Percentiles rank a stretch among this genome's conserved stretches.
phyloP scores from a whole-genome alignment of 148 eudicot genomes.

The Vaccinium vitisidaea region DNA sequence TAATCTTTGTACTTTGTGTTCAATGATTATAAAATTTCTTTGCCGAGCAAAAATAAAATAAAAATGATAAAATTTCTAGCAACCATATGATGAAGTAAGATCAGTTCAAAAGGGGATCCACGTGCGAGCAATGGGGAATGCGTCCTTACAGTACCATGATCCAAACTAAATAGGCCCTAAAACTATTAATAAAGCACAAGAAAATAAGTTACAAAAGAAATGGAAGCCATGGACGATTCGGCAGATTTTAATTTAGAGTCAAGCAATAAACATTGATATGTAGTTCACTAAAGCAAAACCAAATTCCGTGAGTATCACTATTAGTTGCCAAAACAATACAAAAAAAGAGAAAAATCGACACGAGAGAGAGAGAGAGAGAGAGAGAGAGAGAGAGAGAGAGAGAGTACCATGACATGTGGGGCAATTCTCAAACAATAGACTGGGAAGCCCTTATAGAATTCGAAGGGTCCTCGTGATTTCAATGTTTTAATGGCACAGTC shows the following conservation, averaged over 20 bases:
- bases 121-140: background rate
- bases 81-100: background rate
- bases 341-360: background rate
- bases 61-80: background rate
- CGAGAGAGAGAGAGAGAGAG: background rate
- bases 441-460: conserved; percentile 51
- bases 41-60: no score
- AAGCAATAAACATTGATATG: background rate
- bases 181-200: background rate
- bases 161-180: background rate
- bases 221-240: background rate
- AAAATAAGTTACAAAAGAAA: background rate
- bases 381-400: conserved; percentile 12
- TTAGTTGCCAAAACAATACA: background rate
- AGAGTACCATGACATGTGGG: conserved; percentile 47
- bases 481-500: conserved; percentile 49
- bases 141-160: background rate
- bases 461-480: conserved; percentile 47
- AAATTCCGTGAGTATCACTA: background rate
- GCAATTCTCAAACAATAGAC: conserved; percentile 50
- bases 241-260: background rate
- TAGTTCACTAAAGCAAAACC: background rate
- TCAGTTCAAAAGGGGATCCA: background rate
- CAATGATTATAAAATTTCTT: no score
- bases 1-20: no score